Conservation (phyloP, 1,284 basidiomycete genomes). For the Moniliophthora roreri region DNA sequence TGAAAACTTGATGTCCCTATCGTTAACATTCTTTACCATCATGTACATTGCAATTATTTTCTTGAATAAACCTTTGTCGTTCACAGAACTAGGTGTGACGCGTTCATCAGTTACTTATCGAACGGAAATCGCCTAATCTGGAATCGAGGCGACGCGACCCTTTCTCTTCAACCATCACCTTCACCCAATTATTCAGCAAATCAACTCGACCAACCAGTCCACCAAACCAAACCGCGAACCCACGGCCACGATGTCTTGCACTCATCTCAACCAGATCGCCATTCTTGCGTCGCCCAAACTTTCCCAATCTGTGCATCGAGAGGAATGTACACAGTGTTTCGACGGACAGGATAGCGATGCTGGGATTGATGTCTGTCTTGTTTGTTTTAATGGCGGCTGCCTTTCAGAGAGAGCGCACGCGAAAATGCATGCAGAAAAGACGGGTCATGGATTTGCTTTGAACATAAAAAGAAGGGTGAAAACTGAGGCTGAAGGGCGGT, state of each 20-base stretch:
- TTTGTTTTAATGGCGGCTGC: slow-evolving; percentile 94
- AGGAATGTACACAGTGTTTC: slow-evolving; percentile 96
- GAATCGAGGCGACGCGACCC: no score
- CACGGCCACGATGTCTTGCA: slow-evolving; percentile 21
- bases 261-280: slow-evolving; percentile 37
- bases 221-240: background rate
- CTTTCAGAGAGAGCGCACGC: slow-evolving; percentile 69
- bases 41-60: no score
- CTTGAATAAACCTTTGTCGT: no score
- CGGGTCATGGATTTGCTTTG: slow-evolving; percentile 75
- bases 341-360: slow-evolving; percentile 75
- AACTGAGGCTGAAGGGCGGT: slow-evolving; percentile 36
- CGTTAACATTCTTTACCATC: no score
- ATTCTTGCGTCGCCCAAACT: slow-evolving; percentile 38
- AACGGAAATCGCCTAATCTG: no score
- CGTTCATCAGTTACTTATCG: no score
- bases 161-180: no score
- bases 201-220: background rate
- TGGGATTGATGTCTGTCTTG: slow-evolving; percentile 89
- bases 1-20: no score
- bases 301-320: slow-evolving; percentile 66
- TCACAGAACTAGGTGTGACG: no score
- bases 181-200: no score
- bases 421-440: slow-evolving; percentile 67
- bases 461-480: slow-evolving; percentile 82